Conservation (phyloP, 495 filamentous ascomycete genomes). For the Trypethelium eluteriae region DNA sequence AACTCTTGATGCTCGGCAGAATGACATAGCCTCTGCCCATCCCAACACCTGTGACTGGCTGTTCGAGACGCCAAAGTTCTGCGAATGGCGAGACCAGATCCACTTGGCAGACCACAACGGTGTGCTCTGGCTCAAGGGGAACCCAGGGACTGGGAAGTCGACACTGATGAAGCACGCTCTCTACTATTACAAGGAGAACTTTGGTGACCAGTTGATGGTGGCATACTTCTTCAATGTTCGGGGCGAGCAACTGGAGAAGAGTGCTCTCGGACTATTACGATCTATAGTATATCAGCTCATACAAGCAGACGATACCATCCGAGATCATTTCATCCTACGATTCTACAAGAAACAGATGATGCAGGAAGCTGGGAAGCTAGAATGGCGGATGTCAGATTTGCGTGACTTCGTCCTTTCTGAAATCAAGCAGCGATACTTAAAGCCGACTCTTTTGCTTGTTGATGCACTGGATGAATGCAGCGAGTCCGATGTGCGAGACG, state of each 20-base stretch:
- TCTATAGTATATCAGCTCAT: background rate
- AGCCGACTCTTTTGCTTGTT: slow-evolving; percentile 25
- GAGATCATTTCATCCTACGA: background rate
- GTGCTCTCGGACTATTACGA: background rate
- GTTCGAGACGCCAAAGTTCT: background rate
- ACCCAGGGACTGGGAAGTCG: background rate
- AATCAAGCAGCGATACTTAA: background rate
- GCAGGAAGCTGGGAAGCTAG: background rate
- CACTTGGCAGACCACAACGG: background rate
- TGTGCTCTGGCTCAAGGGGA: background rate
- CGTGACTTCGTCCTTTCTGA: background rate
- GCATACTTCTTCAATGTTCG: background rate
- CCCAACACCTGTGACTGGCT: background rate
- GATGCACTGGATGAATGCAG: slow-evolving; percentile 42
- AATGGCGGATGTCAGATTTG: background rate
- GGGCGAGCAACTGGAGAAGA: background rate
- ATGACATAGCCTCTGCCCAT: background rate
- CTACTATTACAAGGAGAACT: background rate
- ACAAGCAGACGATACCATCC: background rate
- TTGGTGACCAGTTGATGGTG: background rate
- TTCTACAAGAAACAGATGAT: background rate
- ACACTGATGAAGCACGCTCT: background rate
- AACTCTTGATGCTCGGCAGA: background rate
- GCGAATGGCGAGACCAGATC: background rate
- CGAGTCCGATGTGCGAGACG: slow-evolving; percentile 13